phyloP scores from a whole-genome alignment of 176 grass and related monocot species.

The Bothriochloa decipiens region DNA sequence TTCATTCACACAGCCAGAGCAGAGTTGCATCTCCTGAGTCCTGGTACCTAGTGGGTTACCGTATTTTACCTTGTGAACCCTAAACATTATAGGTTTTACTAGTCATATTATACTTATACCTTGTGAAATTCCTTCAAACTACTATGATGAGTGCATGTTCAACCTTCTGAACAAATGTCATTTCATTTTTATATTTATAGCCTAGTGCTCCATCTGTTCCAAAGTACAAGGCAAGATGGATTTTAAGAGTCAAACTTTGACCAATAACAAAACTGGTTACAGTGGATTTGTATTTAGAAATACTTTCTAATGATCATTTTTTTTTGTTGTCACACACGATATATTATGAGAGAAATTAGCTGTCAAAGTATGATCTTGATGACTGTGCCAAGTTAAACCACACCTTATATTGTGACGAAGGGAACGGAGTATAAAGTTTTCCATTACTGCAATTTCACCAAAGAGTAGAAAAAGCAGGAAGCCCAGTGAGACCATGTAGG shows the following conservation, averaged over 20 bases:
- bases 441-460: neutral
- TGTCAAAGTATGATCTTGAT: neutral
- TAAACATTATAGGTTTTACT: too few relatives aligned
- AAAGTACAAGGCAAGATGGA: neutral
- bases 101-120: conserved; percentile 18
- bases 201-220: neutral
- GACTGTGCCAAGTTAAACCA: neutral
- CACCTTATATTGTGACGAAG: neutral
- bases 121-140: neutral
- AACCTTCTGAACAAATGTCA: neutral
- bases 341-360: neutral
- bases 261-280: neutral
- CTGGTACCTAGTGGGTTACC: too few relatives aligned
- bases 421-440: neutral
- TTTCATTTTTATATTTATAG: neutral
- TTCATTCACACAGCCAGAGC: neutral
- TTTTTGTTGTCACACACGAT: neutral
- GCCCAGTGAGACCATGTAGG: neutral
- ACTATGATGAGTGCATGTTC: neutral
- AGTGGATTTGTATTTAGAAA: neutral
- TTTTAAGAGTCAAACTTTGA: neutral
- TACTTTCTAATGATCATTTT: neutral
- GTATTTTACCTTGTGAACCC: too few relatives aligned
- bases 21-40: neutral
- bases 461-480: neutral